Percentiles rank a stretch among this genome's conserved stretches.
phyloP scores from a whole-genome alignment of 2,329 filamentous ascomycete genomes.

The Xylariales sp. region DNA sequence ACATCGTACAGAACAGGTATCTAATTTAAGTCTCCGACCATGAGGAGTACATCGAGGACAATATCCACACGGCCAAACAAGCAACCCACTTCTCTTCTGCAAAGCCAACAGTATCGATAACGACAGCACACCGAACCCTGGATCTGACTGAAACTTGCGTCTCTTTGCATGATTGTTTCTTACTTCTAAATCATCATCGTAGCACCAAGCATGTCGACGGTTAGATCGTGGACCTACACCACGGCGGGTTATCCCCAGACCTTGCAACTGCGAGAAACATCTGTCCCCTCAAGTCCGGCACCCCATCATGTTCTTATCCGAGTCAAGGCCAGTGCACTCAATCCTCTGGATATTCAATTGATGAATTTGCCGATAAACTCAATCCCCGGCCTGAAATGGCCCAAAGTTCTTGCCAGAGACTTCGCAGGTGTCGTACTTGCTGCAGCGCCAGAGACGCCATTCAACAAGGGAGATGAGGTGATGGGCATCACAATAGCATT shows the following conservation, averaged over 20 bases:
- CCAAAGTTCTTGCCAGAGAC: constrained; percentile 13
- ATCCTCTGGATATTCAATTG: constrained; percentile 16
- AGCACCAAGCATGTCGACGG: constrained; percentile 8
- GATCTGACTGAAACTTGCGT: too few species aligned
- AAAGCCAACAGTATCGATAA: too few species aligned
- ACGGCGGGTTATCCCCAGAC: constrained; percentile 9
- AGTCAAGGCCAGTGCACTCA: constrained; percentile 14
- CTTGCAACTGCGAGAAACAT: constrained; percentile 2
- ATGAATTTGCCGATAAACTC: constrained; percentile 13
- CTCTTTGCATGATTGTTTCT: too few species aligned
- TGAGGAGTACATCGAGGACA: too few species aligned
- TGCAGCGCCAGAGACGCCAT: constrained; percentile 9
- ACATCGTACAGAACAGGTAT: too few species aligned
- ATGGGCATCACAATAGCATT: constrained; percentile 11
- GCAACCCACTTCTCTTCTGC: too few species aligned
- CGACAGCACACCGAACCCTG: too few species aligned
- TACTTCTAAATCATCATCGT: too few species aligned
- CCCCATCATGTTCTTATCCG: constrained; percentile 12
- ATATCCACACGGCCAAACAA: too few species aligned
- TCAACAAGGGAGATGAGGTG: constrained; percentile 13
- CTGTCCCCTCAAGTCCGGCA: background rate
- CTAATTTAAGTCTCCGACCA: too few species aligned
- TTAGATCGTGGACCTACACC: constrained; percentile 11
- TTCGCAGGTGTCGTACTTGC: constrained; percentile 14
- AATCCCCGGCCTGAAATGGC: constrained; percentile 1